phyloP scores from a whole-genome alignment of 1,284 basidiomycete species.

The Termitomyces sp. region DNA sequence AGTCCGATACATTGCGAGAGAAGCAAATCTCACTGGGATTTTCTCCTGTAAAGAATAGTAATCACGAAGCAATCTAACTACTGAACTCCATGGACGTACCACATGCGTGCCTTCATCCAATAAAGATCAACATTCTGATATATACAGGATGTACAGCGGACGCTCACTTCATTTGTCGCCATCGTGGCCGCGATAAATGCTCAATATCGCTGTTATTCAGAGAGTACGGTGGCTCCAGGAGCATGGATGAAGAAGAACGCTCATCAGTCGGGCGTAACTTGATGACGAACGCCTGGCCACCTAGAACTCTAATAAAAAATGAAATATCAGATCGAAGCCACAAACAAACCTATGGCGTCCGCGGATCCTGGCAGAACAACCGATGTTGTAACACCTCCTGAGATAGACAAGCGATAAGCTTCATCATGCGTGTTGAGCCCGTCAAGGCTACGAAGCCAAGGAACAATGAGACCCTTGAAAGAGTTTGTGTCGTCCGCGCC shows the following conservation, averaged over 20 bases:
- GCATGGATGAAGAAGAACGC: slow-evolving; percentile 49
- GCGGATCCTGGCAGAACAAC: slow-evolving; percentile 47
- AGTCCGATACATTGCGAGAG: neutral
- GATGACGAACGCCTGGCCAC: slow-evolving; percentile 64
- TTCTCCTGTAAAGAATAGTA: slow-evolving; percentile 27
- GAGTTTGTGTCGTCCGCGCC: slow-evolving; percentile 54
- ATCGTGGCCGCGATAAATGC: slow-evolving; percentile 37
- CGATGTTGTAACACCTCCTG: slow-evolving; percentile 44
- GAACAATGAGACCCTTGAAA: slow-evolving; percentile 38
- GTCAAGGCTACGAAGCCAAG: slow-evolving; percentile 47
- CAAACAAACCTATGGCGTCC: slow-evolving; percentile 48
- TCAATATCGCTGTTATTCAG: slow-evolving; percentile 39
- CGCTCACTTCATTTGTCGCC: slow-evolving; percentile 60
- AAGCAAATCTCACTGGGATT: slow-evolving; percentile 35
- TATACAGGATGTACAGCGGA: neutral
- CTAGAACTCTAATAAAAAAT: slow-evolving; percentile 23
- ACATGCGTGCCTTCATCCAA: slow-evolving; percentile 36
- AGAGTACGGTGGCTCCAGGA: slow-evolving; percentile 54
- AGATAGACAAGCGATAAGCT: slow-evolving; percentile 39
- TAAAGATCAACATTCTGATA: neutral
- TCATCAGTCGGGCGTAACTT: slow-evolving; percentile 55
- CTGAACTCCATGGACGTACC: slow-evolving; percentile 23
- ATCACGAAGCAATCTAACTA: neutral
- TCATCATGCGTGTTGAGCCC: slow-evolving; percentile 49
- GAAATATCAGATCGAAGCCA: neutral